Conservation (phyloP, 805 yeast genomes). For the Wickerhamiella slavikovae region DNA sequence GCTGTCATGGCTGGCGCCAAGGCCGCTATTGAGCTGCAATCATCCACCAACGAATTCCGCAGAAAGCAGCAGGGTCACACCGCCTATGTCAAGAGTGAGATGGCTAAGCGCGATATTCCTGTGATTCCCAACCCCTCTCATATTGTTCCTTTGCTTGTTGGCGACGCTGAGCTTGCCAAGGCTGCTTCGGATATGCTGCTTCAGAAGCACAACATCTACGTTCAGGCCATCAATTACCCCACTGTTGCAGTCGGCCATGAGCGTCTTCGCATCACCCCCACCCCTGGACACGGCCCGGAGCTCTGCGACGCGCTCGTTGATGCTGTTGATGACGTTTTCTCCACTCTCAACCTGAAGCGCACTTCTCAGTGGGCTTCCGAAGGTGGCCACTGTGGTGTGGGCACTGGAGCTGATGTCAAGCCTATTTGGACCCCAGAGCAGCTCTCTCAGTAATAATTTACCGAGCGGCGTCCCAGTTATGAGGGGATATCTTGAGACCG, state of each 20-base stretch:
- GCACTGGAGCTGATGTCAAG: constrained; percentile 27
- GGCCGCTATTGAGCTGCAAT: constrained; percentile 69
- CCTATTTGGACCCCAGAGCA: constrained; percentile 78
- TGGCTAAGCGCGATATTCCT: constrained; percentile 62
- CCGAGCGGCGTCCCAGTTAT: too few relatives aligned
- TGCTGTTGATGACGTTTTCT: constrained; percentile 67
- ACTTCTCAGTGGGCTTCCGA: constrained; percentile 51
- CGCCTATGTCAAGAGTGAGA: constrained; percentile 57
- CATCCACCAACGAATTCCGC: constrained; percentile 58
- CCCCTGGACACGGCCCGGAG: constrained; percentile 81
- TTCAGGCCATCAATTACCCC: constrained; percentile 96
- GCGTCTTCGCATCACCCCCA: constrained; percentile 93
- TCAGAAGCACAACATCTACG: constrained; percentile 71
- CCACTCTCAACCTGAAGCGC: constrained; percentile 51
- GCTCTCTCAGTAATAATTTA: neutral
- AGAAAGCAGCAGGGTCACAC: constrained; percentile 70
- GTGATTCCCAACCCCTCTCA: constrained; percentile 96
- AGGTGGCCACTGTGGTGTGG: constrained; percentile 91
- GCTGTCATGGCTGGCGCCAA: constrained; percentile 90
- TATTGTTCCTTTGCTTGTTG: constrained; percentile 86
- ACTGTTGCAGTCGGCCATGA: constrained; percentile 93
- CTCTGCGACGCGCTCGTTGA: constrained; percentile 54
- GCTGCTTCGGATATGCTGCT: constrained; percentile 75
- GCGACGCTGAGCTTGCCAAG: constrained; percentile 85
- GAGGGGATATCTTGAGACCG: too few relatives aligned